Percentiles rank a stretch among this genome's conserved stretches.
These are phyloP conservation scores for Lepidium africanum DNA, from an alignment of 345 rosid species.

Conservation along the genomic window DNA sequence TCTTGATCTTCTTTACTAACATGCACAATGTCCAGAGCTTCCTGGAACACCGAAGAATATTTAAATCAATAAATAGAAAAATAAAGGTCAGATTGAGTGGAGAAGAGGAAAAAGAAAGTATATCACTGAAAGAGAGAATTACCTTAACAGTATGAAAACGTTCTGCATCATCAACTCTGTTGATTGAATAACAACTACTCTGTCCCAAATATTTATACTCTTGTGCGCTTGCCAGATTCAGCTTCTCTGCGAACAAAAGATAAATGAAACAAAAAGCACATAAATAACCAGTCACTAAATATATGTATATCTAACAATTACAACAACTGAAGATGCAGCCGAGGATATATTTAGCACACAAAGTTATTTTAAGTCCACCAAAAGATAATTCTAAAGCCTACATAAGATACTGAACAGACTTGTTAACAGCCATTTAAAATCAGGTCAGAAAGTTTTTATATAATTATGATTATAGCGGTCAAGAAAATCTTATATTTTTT, in stretches of 20 bases:
- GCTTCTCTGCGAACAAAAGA: constrained; percentile 53
- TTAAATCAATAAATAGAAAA: not conserved
- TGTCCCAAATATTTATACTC: constrained; percentile 84
- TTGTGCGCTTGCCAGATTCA: constrained; percentile 62
- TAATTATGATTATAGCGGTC: not conserved
- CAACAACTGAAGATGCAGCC: not conserved
- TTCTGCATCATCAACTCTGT: constrained; percentile 83
- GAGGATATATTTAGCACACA: not conserved
- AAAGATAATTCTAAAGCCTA: not conserved
- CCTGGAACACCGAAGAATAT: constrained; percentile 40
- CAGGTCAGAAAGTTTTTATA: not conserved
- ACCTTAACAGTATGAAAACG: constrained; percentile 66
- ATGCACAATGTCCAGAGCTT: constrained; percentile 94
- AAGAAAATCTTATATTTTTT: not conserved
- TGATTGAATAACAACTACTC: constrained; percentile 72
- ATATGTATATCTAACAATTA: not conserved
- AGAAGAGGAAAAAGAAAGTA: constrained; percentile 4
- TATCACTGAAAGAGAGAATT: constrained; percentile 2
- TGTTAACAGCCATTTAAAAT: not conserved
- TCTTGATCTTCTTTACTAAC: constrained; percentile 95
- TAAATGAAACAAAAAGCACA: not conserved
- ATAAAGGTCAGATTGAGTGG: not conserved
- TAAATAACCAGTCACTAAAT: not conserved
- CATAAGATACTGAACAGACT: not conserved
- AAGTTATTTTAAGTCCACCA: not conserved